Percentiles rank a stretch among this genome's conserved stretches.
These are phyloP conservation scores for Gastrolobium villosum DNA, from an alignment of 306 rosid species.

Conservation along the genomic window DNA sequence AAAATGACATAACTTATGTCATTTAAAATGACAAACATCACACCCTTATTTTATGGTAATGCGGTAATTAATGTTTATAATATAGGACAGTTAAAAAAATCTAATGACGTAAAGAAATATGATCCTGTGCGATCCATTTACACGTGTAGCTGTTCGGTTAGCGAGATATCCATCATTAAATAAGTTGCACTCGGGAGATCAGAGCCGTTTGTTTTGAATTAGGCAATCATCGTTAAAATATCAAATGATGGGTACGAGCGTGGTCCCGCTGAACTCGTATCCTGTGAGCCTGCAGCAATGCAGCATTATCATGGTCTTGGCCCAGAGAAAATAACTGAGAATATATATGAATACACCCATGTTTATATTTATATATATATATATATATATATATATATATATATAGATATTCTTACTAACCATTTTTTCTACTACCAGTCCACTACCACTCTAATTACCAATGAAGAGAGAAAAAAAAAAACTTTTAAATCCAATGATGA, in stretches of 20 bases:
- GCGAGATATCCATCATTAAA: slow-evolving; percentile 39
- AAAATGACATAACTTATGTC: no score
- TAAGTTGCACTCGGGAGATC: slow-evolving; percentile 45
- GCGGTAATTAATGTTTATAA: background rate
- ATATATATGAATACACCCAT: background rate
- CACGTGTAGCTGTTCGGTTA: slow-evolving; percentile 38
- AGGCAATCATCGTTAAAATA: slow-evolving; percentile 58
- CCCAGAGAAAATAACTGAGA: slow-evolving; percentile 31
- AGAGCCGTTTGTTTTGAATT: slow-evolving; percentile 63
- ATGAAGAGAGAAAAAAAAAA: no score
- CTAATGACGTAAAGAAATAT: background rate
- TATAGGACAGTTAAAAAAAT: no score
- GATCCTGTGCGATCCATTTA: background rate
- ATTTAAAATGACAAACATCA: no score
- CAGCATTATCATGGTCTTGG: slow-evolving; percentile 40
- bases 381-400: no score
- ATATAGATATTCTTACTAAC: no score
- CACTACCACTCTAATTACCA: no score
- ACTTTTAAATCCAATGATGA: no score
- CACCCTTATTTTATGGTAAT: no score
- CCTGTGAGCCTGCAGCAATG: slow-evolving; percentile 49
- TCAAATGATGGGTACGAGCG: slow-evolving; percentile 65
- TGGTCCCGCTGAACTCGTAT: slow-evolving; percentile 66
- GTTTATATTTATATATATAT: slow-evolving; percentile 36
- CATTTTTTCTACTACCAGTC: no score